Conservation (phyloP, 169 alveolate genomes). For the Fabrea salina region DNA sequence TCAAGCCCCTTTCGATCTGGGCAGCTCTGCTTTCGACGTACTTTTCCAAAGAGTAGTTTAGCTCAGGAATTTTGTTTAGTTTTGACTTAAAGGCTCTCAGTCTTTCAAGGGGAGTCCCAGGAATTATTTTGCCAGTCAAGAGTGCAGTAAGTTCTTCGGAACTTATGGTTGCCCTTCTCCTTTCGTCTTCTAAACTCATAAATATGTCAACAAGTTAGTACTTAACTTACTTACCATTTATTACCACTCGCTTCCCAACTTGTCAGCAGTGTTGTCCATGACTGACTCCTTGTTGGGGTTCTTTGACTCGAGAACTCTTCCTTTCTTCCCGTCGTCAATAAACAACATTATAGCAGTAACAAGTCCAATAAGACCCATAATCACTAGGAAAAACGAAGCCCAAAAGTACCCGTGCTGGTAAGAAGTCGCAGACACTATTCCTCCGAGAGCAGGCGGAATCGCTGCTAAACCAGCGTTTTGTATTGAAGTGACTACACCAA, state of each 20-base stretch:
- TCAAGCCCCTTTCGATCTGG: background rate
- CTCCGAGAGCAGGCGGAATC: constrained; percentile 69
- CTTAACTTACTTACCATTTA: too few relatives aligned
- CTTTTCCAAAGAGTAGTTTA: background rate
- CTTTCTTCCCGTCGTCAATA: background rate
- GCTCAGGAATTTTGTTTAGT: constrained; percentile 1
- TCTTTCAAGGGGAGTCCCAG: background rate
- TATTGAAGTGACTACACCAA: constrained; percentile 73
- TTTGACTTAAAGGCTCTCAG: background rate
- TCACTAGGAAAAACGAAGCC: background rate
- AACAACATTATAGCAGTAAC: background rate
- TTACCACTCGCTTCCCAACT: too few relatives aligned
- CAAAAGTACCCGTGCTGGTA: background rate
- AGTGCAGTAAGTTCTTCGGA: background rate
- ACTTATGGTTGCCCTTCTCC: background rate
- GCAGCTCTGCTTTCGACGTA: background rate
- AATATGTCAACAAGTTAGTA: too few relatives aligned
- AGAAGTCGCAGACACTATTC: constrained; percentile 18
- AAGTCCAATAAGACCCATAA: background rate
- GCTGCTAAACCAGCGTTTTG: constrained; percentile 71
- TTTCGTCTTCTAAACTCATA: constrained; percentile 13
- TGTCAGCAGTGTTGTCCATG: too few relatives aligned
- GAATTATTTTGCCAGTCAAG: background rate
- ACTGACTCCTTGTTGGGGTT: too few relatives aligned
- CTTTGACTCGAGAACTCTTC: too few relatives aligned